Evolutionary conservation across 768 basidiomycete genomes (phyloP).

Genomic region (Tephrocybe sp.): DNA sequence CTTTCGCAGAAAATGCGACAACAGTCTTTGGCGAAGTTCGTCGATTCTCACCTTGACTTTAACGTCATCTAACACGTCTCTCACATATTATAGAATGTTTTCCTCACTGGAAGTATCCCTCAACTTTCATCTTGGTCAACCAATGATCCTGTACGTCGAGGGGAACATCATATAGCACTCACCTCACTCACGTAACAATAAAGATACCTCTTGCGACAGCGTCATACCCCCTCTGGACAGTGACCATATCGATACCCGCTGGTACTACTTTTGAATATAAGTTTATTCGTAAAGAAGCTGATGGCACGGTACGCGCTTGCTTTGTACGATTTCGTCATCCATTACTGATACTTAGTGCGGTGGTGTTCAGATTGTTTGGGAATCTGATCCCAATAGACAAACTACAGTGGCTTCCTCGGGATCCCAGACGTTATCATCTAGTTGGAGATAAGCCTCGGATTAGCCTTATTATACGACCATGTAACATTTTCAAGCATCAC

Average conservation of each 20-base stretch:
- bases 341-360: too few relatives aligned
- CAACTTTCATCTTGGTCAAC: constrained; percentile 55
- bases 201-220: constrained; percentile 52
- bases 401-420: constrained; percentile 39
- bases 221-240: constrained; percentile 53
- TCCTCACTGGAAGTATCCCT: constrained; percentile 52
- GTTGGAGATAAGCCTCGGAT: constrained; percentile 36
- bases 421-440: constrained; percentile 35
- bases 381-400: constrained; percentile 57
- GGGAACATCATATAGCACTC: background rate
- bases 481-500: background rate
- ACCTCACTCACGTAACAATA: background rate
- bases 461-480: background rate
- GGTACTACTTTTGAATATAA: constrained; percentile 55
- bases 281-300: constrained; percentile 53
- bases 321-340: background rate
- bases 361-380: constrained; percentile 48
- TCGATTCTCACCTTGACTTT: background rate
- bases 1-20: constrained; percentile 52
- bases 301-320: constrained; percentile 39
- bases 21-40: constrained; percentile 55
- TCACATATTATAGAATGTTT: constrained; percentile 46
- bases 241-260: constrained; percentile 47
- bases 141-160: constrained; percentile 36
- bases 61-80: background rate